Evolutionary conservation across 2,329 filamentous ascomycete species (phyloP).

Genomic region (Diaporthe batatas): DNA sequence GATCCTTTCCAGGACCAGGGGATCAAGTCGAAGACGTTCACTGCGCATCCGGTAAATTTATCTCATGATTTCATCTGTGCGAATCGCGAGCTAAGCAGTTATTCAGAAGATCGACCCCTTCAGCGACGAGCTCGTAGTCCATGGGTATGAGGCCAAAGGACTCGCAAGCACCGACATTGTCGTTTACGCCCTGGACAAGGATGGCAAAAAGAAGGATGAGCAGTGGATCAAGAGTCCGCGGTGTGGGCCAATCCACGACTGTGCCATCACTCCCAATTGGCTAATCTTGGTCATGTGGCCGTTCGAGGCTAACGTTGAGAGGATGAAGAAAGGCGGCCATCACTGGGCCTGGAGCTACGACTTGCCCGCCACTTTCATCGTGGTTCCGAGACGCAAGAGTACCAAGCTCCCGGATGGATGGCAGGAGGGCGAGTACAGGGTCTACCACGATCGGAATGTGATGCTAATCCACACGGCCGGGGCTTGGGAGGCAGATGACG

Average conservation of each 20-base stretch:
- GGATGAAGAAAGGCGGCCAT: constrained; percentile 53
- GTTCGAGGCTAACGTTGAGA: constrained; percentile 52
- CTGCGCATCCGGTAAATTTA: constrained; percentile 50
- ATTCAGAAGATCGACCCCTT: constrained; percentile 51
- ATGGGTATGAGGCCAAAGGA: constrained; percentile 56
- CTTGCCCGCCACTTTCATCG: constrained; percentile 43
- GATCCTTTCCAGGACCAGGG: constrained; percentile 54
- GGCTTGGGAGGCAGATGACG: constrained; percentile 55
- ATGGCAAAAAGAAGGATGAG: constrained; percentile 48
- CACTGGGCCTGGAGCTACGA: constrained; percentile 54
- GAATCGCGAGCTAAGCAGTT: not conserved
- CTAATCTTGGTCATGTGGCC: constrained; percentile 52
- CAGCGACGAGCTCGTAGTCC: constrained; percentile 54
- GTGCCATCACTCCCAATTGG: constrained; percentile 55
- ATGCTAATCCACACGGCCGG: constrained; percentile 59
- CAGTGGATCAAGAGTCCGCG: constrained; percentile 52
- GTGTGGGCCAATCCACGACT: constrained; percentile 55
- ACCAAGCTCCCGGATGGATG: constrained; percentile 44
- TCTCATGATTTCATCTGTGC: not conserved
- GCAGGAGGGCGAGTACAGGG: constrained; percentile 45
- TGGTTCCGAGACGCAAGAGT: constrained; percentile 41
- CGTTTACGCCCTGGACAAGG: constrained; percentile 48
- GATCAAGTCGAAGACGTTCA: constrained; percentile 52
- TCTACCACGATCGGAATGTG: constrained; percentile 46
- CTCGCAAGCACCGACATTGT: constrained; percentile 54